Base-by-base conservation (phyloP, 176 grass and related monocot species). In the Carex scoparia region DNA sequence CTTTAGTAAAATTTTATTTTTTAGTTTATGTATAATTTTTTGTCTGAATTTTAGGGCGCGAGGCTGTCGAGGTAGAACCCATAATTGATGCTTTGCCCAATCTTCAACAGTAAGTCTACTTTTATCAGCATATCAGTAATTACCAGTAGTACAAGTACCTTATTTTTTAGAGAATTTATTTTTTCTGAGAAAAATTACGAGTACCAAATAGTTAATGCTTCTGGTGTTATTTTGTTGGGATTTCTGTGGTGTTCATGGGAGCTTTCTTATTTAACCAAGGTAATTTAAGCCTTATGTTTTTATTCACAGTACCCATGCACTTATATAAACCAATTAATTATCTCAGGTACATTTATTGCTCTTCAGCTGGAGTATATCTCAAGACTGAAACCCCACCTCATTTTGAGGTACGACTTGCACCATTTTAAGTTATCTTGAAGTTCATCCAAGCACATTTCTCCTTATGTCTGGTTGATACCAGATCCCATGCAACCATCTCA, bases 291-390 rank as follows among this genome's bases (percentile, higher is more conserved):
- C 5, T 33, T 15, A 15, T 76, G 19, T 54, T 76, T 54, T 76
- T 54, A 56, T 56, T 77, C 0, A 0, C 48, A 10, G 74, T 78
- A 57, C 30, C 28, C 4, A 16, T 33, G 18, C 74, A 57, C 11
- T 35, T 33, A 78, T 78, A 78, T 78, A 78, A 74, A 32, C 12
- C 15, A 78, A 78, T 78, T 65, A n/a, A 46, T 35, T 51, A 28
- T 81, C 81, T 65, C 93, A 95, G 95, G 80, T 98, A 89, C 57
- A 94, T 98, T 80, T 98, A 98, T 57, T 98, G 93, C 48, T 98
- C 95, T 38, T 98, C 95, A 28, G 95, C 95, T 40, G 95, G 95
- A 88, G 95, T 98, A 0, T 98, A 98, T 88, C 89, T 88, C 62
- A 98, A 98, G 79, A 93, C 95, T 31, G 95, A 98, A 63, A 73